Conservation (phyloP, 306 rosid species). For the Corylus heterophylla region DNA sequence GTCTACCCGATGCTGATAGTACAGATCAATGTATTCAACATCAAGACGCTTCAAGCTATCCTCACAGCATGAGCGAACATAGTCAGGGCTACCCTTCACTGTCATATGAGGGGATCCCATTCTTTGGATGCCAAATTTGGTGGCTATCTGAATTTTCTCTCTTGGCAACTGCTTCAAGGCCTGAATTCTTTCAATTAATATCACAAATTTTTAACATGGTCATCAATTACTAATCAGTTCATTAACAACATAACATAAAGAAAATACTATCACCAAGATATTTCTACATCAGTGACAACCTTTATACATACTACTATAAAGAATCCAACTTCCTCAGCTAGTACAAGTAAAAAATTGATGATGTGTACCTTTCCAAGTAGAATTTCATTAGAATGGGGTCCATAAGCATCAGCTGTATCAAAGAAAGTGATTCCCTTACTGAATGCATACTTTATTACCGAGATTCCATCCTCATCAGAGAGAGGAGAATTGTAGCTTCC, state of each 20-base stretch:
- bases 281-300: neutral
- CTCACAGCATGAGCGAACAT: slow-evolving; percentile 70
- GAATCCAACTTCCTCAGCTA: neutral
- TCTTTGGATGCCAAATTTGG: slow-evolving; percentile 64
- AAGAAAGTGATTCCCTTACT: slow-evolving; percentile 44
- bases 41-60: slow-evolving; percentile 75
- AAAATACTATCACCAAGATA: neutral
- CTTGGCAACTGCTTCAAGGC: slow-evolving; percentile 68
- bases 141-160: slow-evolving; percentile 70
- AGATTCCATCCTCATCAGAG: slow-evolving; percentile 29
- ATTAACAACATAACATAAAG: neutral
- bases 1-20: slow-evolving; percentile 68
- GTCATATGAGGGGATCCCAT: neutral
- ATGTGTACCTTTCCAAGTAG: slow-evolving; percentile 35
- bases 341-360: neutral
- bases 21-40: slow-evolving; percentile 71
- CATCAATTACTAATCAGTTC: neutral
- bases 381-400: slow-evolving; percentile 34
- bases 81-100: slow-evolving; percentile 64
- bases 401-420: slow-evolving; percentile 41
- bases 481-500: slow-evolving; percentile 38
- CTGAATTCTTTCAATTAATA: slow-evolving; percentile 27
- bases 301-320: neutral
- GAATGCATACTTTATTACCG: slow-evolving; percentile 27
- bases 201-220: neutral